Evolutionary conservation across 768 basidiomycete genomes (phyloP), one percentile per base, ranked within the genome.

Genomic region (Serendipita indica): DNA sequence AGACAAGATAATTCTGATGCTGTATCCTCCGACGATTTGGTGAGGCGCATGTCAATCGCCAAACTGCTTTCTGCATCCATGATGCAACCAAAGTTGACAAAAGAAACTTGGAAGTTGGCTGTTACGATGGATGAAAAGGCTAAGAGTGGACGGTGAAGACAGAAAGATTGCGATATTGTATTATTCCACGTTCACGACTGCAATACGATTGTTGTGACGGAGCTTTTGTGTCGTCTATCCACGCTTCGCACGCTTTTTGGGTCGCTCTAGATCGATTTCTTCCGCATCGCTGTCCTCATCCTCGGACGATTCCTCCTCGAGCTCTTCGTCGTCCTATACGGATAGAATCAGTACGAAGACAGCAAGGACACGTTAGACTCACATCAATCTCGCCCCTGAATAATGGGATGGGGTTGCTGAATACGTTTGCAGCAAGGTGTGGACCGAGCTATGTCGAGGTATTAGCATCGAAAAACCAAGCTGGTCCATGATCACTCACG

Each of bases 181-280:
- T n/a, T n/a, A n/a, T n/a, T n/a, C n/a, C n/a, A n/a, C n/a, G n/a
- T n/a, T n/a, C n/a, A n/a, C n/a, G n/a, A n/a, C n/a, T n/a, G n/a
- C n/a, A n/a, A n/a, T n/a, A n/a, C n/a, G n/a, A n/a, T n/a, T n/a
- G n/a, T n/a, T n/a, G n/a, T n/a, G n/a, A n/a, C n/a, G n/a, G n/a
- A n/a, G n/a, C 22, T 54, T 27, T 10, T 54, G 49, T 18, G 49
- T 54, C 10, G 49, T 22, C 32, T 30, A 54, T 4, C 4, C 49
- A n/a, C 49, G 49, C 46, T 60, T 63, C 39, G 39, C 59, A 45
- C 62, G 62, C 58, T 80, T 66, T 62, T 79, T 76, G 39, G 88
- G 89, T 70, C 86, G 84, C 69, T 91, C 89, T 60, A 91, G 72
- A 71, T 91, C 89, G 71, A 91, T 91, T 69, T 90, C 89, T 41